Conservation (phyloP, 179 eudicot genomes). For the Amaranthus tricolor region DNA sequence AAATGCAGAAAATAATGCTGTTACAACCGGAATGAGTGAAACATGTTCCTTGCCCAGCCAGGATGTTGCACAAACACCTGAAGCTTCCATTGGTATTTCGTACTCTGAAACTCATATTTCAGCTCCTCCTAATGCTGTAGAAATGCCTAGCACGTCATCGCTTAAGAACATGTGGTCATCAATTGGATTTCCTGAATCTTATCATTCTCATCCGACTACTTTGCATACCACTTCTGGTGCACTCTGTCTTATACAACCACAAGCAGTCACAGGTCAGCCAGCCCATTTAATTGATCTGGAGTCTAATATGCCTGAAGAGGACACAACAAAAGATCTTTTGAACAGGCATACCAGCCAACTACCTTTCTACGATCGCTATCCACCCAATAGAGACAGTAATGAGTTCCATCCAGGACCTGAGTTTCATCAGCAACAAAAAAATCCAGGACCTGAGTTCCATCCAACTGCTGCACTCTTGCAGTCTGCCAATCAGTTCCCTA, state of each 20-base stretch:
- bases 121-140: conserved; percentile 30
- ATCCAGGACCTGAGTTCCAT: conserved; percentile 40
- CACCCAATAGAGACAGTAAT: conserved; percentile 42
- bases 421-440: conserved; percentile 52
- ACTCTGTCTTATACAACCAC: conserved; percentile 42
- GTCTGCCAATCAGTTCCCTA: conserved; percentile 37
- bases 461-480: conserved; percentile 44
- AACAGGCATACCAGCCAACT: conserved; percentile 42
- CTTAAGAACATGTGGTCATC: conserved; percentile 50
- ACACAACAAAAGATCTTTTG: conserved; percentile 40
- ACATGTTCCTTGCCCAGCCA: conserved; percentile 15
- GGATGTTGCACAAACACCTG: conserved; percentile 27
- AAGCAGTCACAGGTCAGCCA: conserved; percentile 36
- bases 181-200: conserved; percentile 46
- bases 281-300: conserved; percentile 45
- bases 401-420: conserved; percentile 58
- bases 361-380: conserved; percentile 48
- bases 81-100: conserved; percentile 29
- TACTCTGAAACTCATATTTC: conserved; percentile 33
- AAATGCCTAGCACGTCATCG: conserved; percentile 33
- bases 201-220: conserved; percentile 36
- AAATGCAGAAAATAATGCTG: conserved; percentile 32
- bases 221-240: conserved; percentile 38
- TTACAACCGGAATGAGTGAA: conserved; percentile 24
- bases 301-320: conserved; percentile 36